Base-by-base conservation (phyloP, 805 yeast genomes). In the Metschnikowia dekortorum region DNA sequence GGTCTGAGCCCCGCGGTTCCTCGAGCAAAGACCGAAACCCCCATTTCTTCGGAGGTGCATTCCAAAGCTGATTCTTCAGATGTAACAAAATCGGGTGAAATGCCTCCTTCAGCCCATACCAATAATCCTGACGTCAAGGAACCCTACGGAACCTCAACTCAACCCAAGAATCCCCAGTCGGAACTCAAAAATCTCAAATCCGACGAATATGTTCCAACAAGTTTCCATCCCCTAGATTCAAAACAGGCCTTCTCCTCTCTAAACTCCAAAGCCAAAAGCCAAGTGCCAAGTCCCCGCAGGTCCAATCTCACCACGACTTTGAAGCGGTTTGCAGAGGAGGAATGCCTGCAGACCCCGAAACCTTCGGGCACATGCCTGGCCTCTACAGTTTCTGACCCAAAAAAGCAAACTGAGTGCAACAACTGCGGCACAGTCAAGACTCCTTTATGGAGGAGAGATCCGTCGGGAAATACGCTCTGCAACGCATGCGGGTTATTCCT, bases 401-500 rank as follows among this genome's bases (percentile, higher is more conserved):
- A 50, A n/a, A 56, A 54, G 34, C 47, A 53, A 16, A 70, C 77
- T 4, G 80, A 76, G 54, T 82, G 86, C 61, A 69, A 68, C 49
- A 82, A 82, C 63, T 82, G 86, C 61, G 77, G 79, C 43, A 81
- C 86, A 0, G 61, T 74, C 2, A 82, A 80, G 51, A 82, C 86
- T 0, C 86, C 86, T 0, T 67, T 82, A 26, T 82, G 86, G 86
- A 66, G 86, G 41, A 73, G 80, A 59, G 84, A 81, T 58, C 76
- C 82, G 6, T 70, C 65, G 29, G 86, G 86, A 1, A 78, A 80
- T 53, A 80, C 85, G 2, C 67, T 82, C 5, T 82, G 86, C 61
- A 82, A 82, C 59, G 86, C 86, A 0, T 82, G 86, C 67, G 86
- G 86, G 0, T 66, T 82, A 22, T 82, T 81, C 59, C 73, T 76